Percentiles rank a stretch among this genome's conserved stretches.
Evolutionary conservation across 2,329 filamentous ascomycete species (phyloP).

Genomic region (Monosporascus sp.): DNA sequence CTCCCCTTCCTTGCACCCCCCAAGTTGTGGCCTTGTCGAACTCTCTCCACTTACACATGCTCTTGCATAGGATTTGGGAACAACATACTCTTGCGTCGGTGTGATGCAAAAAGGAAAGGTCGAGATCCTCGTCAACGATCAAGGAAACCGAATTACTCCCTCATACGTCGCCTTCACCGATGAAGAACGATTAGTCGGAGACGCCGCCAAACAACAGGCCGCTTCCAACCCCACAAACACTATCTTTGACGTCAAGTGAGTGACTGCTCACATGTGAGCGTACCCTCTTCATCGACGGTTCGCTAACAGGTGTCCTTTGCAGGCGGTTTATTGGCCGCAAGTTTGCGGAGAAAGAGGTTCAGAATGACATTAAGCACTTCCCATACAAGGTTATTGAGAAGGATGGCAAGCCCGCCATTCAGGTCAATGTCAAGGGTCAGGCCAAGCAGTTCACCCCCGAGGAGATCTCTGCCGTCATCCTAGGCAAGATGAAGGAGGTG

Average conservation of each 20-base stretch:
- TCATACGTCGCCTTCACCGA: slow-evolving; percentile 97
- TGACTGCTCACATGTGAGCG: slow-evolving; percentile 21
- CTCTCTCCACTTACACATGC: slow-evolving; percentile 7
- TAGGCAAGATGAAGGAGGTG: slow-evolving; percentile 80
- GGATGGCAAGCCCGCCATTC: slow-evolving; percentile 82
- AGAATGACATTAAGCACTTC: slow-evolving; percentile 96
- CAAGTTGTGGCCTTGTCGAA: slow-evolving; percentile 9
- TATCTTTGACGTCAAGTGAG: slow-evolving; percentile 80
- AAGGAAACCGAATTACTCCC: slow-evolving; percentile 93
- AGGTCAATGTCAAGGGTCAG: slow-evolving; percentile 61
- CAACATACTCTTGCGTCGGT: slow-evolving; percentile 85
- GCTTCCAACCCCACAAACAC: slow-evolving; percentile 72
- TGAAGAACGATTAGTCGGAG: slow-evolving; percentile 93
- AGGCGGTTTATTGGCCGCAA: slow-evolving; percentile 84
- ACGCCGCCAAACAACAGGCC: slow-evolving; percentile 95
- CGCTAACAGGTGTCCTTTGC: slow-evolving; percentile 24
- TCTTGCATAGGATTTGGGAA: slow-evolving; percentile 65
- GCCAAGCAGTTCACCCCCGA: slow-evolving; percentile 74
- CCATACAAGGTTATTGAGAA: slow-evolving; percentile 91
- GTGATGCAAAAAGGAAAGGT: slow-evolving; percentile 95
- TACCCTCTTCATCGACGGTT: not conserved
- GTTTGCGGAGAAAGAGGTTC: slow-evolving; percentile 77
- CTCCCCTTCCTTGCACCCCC: not conserved
- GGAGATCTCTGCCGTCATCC: slow-evolving; percentile 75
- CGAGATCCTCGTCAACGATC: slow-evolving; percentile 93